Base-by-base conservation (phyloP, 2,329 filamentous ascomycete genomes). In the Zymoseptoria crescenta region DNA sequence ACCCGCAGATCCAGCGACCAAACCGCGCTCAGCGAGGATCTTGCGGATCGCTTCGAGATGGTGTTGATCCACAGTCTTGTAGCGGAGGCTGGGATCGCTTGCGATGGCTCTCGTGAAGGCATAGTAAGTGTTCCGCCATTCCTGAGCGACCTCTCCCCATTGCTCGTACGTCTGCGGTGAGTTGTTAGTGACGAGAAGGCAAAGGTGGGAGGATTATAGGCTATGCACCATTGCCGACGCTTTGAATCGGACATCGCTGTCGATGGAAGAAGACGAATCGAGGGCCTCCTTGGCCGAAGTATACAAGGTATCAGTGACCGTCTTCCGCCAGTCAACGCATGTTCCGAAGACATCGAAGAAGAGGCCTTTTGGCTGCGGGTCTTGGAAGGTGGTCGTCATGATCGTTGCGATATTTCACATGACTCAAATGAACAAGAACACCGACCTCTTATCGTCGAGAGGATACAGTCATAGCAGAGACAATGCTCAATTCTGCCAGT, bases 321-420 rank as follows among this genome's bases (percentile, higher is more conserved):
- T 83, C 48, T 77, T 78, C 58, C 88, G 86, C 88, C 89, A 93
- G 76, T 93, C 81, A 52, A 94, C 89, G 63, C 87, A 84, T 1
- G 90, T 94, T 65, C 88, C 88, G 72, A 92, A 91, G 67, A 91
- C 82, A 74, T 91, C 88, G 69, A 90, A 91, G 56, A 86, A 79
- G 35, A 91, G 76, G 7, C 82, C 87, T 64, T 63, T 69, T 4
- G 84, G 83, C 63, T 75, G 74, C 8, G 71, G 68, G 52, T 66
- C 57, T 4, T 59, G 29, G 28, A 45, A n/a, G 35, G 4, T n/a
- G 13, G 35, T n/a, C n/a, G 35, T 16, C 35, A 61, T 54, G 52
- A 41, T 41, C 16, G 35, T 51, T 49, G 56, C 50, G 28, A 54
- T 58, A 7, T 48, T 54, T 16, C 1, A 6, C 5, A 16, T 45